These are phyloP conservation scores for Eremothecium sinecaudum DNA, from an alignment of 1,139 yeast species.

Conservation along the genomic window DNA sequence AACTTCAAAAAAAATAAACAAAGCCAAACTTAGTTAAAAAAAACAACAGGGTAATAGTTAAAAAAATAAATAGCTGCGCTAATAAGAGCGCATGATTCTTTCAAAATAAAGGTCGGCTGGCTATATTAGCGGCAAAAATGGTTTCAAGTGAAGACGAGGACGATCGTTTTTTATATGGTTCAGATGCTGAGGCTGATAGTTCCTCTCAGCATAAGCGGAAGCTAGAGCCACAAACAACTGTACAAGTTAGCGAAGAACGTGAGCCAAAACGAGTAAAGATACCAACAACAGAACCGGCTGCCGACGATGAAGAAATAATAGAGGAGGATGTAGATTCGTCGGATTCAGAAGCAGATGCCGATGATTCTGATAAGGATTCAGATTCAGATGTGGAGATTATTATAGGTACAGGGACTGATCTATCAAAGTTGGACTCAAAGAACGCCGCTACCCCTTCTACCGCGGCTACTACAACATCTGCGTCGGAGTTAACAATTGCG, in stretches of 20 bases:
- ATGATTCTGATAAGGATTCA: slow-evolving; percentile 34
- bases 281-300: slow-evolving; percentile 9
- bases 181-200: slow-evolving; percentile 42
- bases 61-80: too few species aligned
- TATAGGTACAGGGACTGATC: slow-evolving; percentile 41
- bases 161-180: slow-evolving; percentile 77
- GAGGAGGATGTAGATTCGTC: slow-evolving; percentile 8
- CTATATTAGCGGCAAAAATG: too few species aligned
- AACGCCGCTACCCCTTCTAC: slow-evolving; percentile 26
- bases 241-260: slow-evolving; percentile 14
- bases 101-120: too few species aligned
- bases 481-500: slow-evolving; percentile 22
- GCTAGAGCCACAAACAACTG: slow-evolving; percentile 15
- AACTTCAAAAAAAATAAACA: too few species aligned
- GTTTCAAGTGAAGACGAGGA: slow-evolving; percentile 52
- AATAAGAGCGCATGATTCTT: too few species aligned
- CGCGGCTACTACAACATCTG: slow-evolving; percentile 21
- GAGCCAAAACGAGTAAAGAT: slow-evolving; percentile 14
- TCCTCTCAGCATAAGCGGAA: slow-evolving; percentile 26
- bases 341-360: slow-evolving; percentile 31
- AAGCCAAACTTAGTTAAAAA: too few species aligned
- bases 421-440: slow-evolving; percentile 29
- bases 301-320: slow-evolving; percentile 1
- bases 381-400: slow-evolving; percentile 61
- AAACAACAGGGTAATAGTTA: too few species aligned